Base-by-base conservation (phyloP, 768 basidiomycete species). In the Neoboletus magnificus region DNA sequence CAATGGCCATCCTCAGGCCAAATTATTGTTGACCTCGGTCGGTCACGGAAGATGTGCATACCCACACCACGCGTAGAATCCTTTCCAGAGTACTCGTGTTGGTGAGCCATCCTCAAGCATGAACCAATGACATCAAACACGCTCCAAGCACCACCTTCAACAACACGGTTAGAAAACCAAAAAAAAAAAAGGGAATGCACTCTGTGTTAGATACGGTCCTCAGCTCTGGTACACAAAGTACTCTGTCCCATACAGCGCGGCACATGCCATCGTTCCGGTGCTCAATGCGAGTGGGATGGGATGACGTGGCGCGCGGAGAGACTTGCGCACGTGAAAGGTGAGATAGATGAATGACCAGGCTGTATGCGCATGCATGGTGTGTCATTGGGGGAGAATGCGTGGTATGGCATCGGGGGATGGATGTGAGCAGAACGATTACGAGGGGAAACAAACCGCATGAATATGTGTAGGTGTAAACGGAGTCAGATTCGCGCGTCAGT, bases 271-370 rank as follows among this genome's bases (percentile, higher is more conserved):
- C 9, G 75, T 59, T 1, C 73, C 73, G 2, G 47, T 61, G 18
- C 60, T 64, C 56, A 79, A 62, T 1, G 65, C 71, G 18, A 76
- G 54, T n/a, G 76, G 64, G 2, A 76, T 43, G 1, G 64, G 59
- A 55, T 72, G 68, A 2, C 73, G 62, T 1, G 74, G 74, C 0
- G 66, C 55, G 13, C 52, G 66, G 3, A 72, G 37, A 1, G 76
- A 72, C 33, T 60, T 66, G n/a, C 73, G 64, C 3, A 68, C 57
- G 46, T 78, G 76, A 35, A 79, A 52, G 20, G 76, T 62, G 33
- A 79, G 70, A 54, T 78, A 79, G 33, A 73, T 78, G 44, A 79
- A 61, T n/a, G 76, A 76, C 76, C 76, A 79, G 8, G 77, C 78
- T 76, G 43, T 30, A 40, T 33, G 10, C 15, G n/a, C 33, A 11